A percentile compares a stretch with the other conserved stretches of the same genome.
These are phyloP conservation scores for Ensete glaucum DNA, from an alignment of 176 grass and related monocot species.

Conservation along the genomic window DNA sequence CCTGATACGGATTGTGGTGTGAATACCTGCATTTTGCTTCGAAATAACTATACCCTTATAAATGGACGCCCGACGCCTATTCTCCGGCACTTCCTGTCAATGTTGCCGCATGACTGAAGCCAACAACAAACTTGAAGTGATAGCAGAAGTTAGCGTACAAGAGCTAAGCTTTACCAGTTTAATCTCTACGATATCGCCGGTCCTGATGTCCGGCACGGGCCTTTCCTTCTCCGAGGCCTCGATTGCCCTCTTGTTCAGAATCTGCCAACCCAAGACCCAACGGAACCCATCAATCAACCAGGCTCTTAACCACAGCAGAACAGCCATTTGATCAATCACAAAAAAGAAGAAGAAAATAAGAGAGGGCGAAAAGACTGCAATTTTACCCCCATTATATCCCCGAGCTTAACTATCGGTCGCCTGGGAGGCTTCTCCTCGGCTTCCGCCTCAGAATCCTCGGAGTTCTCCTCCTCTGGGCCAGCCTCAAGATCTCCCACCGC, in stretches of 20 bases:
- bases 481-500: neutral
- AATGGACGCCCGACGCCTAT: conserved; percentile 79
- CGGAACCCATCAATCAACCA: conserved; percentile 7
- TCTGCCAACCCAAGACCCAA: conserved; percentile 28
- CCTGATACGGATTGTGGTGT: conserved; percentile 89
- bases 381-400: conserved; percentile 86
- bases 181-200: conserved; percentile 86
- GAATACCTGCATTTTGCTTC: conserved; percentile 77
- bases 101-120: conserved; percentile 7
- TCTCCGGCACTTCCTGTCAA: conserved; percentile 60
- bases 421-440: conserved; percentile 32
- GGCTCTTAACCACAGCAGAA: neutral
- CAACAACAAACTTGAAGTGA: conserved; percentile 9
- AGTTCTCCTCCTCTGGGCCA: conserved; percentile 22
- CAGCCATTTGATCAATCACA: neutral
- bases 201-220: conserved; percentile 70
- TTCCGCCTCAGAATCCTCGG: conserved; percentile 9
- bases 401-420: conserved; percentile 59
- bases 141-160: conserved; percentile 2
- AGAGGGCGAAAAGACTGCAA: neutral
- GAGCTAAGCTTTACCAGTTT: conserved; percentile 50
- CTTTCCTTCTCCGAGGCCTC: conserved; percentile 80
- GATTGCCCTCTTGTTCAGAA: conserved; percentile 82
- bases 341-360: neutral
- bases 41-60: conserved; percentile 97